These are phyloP conservation scores for Termitomyces sp. DNA, from an alignment of 768 basidiomycete genomes.

Conservation along the genomic window DNA sequence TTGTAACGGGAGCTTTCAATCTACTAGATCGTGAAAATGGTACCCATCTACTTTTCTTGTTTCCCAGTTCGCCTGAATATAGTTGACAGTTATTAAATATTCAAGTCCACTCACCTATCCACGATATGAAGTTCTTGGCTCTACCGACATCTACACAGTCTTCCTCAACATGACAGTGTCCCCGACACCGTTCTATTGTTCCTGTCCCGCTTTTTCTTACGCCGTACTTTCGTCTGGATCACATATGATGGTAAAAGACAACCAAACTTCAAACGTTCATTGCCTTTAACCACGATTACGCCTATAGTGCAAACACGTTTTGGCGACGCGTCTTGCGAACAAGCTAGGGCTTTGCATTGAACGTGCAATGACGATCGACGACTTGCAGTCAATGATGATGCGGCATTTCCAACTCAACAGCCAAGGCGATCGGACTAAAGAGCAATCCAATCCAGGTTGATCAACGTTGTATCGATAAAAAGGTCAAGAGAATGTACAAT, in stretches of 20 bases:
- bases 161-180: slow-evolving; percentile 39
- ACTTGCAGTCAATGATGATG: slow-evolving; percentile 42
- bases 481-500: neutral
- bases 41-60: slow-evolving; percentile 18
- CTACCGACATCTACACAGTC: slow-evolving; percentile 60
- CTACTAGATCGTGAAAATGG: slow-evolving; percentile 72
- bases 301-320: slow-evolving; percentile 73
- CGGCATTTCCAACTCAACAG: slow-evolving; percentile 26
- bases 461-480: neutral
- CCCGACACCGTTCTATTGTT: slow-evolving; percentile 55
- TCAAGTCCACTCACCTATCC: slow-evolving; percentile 51
- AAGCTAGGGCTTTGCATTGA: slow-evolving; percentile 50
- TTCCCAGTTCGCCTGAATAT: neutral
- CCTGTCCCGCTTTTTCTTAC: slow-evolving; percentile 71
- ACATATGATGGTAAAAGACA: slow-evolving; percentile 56
- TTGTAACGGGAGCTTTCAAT: slow-evolving; percentile 70
- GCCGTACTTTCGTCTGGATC: slow-evolving; percentile 56
- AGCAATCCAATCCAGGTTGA: neutral
- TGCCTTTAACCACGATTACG: neutral
- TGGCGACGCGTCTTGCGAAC: slow-evolving; percentile 62
- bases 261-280: neutral
- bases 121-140: slow-evolving; percentile 68
- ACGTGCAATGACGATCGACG: slow-evolving; percentile 41
- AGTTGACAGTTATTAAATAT: slow-evolving; percentile 55
- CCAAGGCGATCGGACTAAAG: neutral